Evolutionary conservation across 2,329 filamentous ascomycete species (phyloP).

Genomic region (Penicillium sp.): DNA sequence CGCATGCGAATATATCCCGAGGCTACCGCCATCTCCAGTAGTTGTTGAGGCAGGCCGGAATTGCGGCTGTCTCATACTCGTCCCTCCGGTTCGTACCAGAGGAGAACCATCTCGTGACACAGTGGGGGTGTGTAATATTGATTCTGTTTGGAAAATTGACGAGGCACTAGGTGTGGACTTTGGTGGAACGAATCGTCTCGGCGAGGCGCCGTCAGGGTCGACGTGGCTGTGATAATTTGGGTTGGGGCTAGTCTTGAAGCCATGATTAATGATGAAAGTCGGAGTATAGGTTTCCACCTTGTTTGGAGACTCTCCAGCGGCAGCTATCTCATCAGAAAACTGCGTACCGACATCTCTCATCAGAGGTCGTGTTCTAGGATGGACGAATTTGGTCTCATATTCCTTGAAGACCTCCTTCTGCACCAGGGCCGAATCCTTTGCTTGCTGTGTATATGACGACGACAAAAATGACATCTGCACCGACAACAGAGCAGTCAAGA

Average conservation of each 20-base stretch:
- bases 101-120: conserved; percentile 51
- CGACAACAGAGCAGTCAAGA: conserved; percentile 72
- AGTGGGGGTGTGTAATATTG: conserved; percentile 39
- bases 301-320: conserved; percentile 45
- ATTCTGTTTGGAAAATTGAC: conserved; percentile 28
- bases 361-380: conserved; percentile 78
- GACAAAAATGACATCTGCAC: conserved; percentile 72
- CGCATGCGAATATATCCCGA: conserved; percentile 76
- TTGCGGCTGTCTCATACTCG: conserved; percentile 55
- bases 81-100: conserved; percentile 38
- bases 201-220: conserved; percentile 59
- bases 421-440: conserved; percentile 78
- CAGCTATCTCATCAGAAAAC: conserved; percentile 51
- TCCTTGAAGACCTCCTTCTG: conserved; percentile 91
- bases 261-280: conserved; percentile 64
- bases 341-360: conserved; percentile 80
- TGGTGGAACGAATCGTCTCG: conserved; percentile 37
- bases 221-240: conserved; percentile 72
- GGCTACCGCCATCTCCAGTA: conserved; percentile 67
- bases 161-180: conserved; percentile 42
- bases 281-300: conserved; percentile 64
- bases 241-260: conserved; percentile 80
- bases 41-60: conserved; percentile 45
- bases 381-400: conserved; percentile 94
- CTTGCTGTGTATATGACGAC: conserved; percentile 74